Conservation (phyloP, 768 basidiomycete species). For the Omphalotus guepiniiformis region DNA sequence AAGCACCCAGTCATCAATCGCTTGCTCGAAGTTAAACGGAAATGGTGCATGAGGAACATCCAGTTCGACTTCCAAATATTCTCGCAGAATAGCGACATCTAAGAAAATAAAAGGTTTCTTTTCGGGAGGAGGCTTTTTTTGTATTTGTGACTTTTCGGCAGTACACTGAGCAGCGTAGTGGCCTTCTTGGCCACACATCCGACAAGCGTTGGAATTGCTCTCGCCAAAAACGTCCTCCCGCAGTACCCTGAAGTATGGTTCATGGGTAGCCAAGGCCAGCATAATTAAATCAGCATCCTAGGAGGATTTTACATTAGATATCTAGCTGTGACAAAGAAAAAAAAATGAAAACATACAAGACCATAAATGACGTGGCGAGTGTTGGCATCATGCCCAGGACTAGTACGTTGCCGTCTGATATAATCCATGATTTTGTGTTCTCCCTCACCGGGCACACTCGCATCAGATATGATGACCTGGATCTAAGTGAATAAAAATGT, state of each 20-base stretch:
- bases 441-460: conserved; percentile 96
- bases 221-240: conserved; percentile 97
- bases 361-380: conserved; percentile 98
- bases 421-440: conserved; percentile 99
- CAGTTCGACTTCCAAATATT: conserved; percentile 97
- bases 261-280: conserved; percentile 96
- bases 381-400: conserved; percentile 90
- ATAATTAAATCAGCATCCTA: conserved; percentile 99
- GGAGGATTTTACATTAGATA: neutral
- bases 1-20: conserved; percentile 99
- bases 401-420: conserved; percentile 84
- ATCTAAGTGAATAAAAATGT: conserved; percentile 56
- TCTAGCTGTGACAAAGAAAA: conserved; percentile 5
- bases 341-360: conserved; percentile 49
- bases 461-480: conserved; percentile 95
- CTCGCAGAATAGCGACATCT: conserved; percentile 91
- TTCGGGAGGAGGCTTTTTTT: conserved; percentile 64
- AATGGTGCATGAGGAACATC: conserved; percentile 74
- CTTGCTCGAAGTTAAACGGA: conserved; percentile 90
- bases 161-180: conserved; percentile 96
- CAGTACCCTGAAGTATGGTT: conserved; percentile 95
- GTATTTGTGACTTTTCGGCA: conserved; percentile 64
- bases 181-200: conserved; percentile 91
- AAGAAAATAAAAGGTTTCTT: conserved; percentile 99
- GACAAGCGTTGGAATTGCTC: conserved; percentile 74